A percentile compares a stretch with the other conserved stretches of the same genome.
Evolutionary conservation across 805 yeast species (phyloP).

Genomic region (Candida caryicola): DNA sequence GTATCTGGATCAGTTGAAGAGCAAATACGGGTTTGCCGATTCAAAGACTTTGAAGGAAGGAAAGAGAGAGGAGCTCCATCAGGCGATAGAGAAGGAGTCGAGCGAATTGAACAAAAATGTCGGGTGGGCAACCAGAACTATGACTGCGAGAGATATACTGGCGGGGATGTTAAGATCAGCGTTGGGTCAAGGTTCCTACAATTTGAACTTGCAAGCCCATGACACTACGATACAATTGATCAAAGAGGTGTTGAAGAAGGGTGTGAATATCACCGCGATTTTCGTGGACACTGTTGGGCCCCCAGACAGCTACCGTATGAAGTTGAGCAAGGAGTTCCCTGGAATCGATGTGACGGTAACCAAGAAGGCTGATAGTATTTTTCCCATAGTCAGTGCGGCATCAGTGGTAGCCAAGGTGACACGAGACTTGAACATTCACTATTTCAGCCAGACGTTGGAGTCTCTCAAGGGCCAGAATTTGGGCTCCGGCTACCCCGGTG

Average conservation of each 20-base stretch:
- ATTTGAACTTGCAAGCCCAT: conserved; percentile 94
- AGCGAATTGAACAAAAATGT: conserved; percentile 52
- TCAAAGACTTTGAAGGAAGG: conserved; percentile 82
- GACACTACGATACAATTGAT: conserved; percentile 86
- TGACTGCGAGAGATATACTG: conserved; percentile 85
- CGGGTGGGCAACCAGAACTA: conserved; percentile 85
- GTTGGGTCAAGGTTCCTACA: conserved; percentile 52
- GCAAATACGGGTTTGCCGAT: conserved; percentile 81
- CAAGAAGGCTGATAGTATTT: conserved; percentile 91
- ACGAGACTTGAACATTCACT: conserved; percentile 62
- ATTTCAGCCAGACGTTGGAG: conserved; percentile 28
- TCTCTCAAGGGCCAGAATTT: conserved; percentile 37
- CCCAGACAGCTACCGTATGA: conserved; percentile 77
- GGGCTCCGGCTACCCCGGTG: conserved; percentile 96
- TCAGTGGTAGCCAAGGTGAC: conserved; percentile 96
- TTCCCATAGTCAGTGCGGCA: conserved; percentile 91
- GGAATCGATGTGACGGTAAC: conserved; percentile 71
- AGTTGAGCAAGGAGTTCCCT: conserved; percentile 70
- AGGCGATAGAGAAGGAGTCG: conserved; percentile 48
- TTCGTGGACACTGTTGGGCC: conserved; percentile 98
- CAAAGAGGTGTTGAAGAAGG: conserved; percentile 55
- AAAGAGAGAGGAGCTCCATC: conserved; percentile 60
- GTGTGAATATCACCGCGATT: conserved; percentile 65
- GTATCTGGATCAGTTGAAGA: conserved; percentile 48
- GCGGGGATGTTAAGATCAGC: conserved; percentile 76